Conservation (phyloP, 768 basidiomycete species). For the Guyanaporus albipodus region DNA sequence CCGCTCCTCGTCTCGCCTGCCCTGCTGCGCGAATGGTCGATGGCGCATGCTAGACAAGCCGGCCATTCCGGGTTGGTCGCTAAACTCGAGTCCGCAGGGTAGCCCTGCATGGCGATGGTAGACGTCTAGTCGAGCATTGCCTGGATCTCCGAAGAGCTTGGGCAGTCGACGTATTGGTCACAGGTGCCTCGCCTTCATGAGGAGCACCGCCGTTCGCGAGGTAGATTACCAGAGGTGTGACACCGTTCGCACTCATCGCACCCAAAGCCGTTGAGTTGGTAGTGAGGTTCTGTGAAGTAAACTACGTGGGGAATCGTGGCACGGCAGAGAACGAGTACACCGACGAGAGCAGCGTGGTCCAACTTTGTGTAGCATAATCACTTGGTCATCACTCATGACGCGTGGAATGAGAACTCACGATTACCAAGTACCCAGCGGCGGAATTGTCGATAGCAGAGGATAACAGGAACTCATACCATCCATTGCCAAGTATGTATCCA, state of each 20-base stretch:
- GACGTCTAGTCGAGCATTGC: slow-evolving; percentile 46
- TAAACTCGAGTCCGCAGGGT: slow-evolving; percentile 22
- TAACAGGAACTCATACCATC: not conserved
- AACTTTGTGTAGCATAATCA: slow-evolving; percentile 32
- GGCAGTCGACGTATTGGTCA: slow-evolving; percentile 42
- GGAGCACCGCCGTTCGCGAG: slow-evolving; percentile 51
- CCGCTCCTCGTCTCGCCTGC: slow-evolving; percentile 26
- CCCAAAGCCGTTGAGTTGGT: slow-evolving; percentile 44
- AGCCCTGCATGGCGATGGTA: slow-evolving; percentile 40
- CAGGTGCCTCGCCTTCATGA: slow-evolving; percentile 32
- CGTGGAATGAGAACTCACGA: too few relatives aligned
- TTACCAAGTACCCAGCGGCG: too few relatives aligned
- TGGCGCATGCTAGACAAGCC: slow-evolving; percentile 48
- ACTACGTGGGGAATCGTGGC: slow-evolving; percentile 23
- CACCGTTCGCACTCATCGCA: slow-evolving; percentile 17
- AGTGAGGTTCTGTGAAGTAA: slow-evolving; percentile 34
- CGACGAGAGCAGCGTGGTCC: slow-evolving; percentile 32
- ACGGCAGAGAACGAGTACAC: slow-evolving; percentile 33
- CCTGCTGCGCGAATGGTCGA: slow-evolving; percentile 41
- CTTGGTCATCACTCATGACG: not conserved
- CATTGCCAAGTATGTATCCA: not conserved
- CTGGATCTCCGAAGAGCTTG: slow-evolving; percentile 35
- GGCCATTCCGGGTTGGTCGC: slow-evolving; percentile 42
- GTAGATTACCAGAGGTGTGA: slow-evolving; percentile 51
- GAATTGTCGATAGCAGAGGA: too few relatives aligned